Conservation (phyloP, 495 filamentous ascomycete species). For the Penicillium flavigenum region DNA sequence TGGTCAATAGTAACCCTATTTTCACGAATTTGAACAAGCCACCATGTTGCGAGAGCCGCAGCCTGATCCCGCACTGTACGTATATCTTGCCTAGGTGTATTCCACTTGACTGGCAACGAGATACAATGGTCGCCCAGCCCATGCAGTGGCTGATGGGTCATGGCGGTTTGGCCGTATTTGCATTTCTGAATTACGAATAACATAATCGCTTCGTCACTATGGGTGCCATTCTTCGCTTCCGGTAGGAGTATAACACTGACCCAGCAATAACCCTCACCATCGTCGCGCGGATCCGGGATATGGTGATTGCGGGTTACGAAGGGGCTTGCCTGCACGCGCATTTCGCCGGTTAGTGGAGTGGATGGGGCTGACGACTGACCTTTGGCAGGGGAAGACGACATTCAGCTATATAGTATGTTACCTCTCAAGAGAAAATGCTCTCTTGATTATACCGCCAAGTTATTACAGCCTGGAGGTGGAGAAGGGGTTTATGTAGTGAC, state of each 20-base stretch:
- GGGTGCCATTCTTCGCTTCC: background rate
- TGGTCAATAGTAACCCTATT: background rate
- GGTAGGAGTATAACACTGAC: background rate
- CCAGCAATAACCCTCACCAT: background rate
- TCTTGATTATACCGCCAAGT: background rate
- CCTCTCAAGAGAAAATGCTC: no score
- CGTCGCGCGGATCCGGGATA: background rate
- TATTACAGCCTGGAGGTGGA: background rate
- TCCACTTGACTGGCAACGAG: conserved; percentile 2
- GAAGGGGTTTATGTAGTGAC: background rate
- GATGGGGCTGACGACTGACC: background rate
- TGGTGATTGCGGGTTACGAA: background rate
- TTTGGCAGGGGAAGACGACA: background rate
- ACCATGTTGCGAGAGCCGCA: background rate
- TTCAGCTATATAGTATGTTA: background rate
- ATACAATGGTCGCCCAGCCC: background rate
- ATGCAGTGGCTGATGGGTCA: background rate
- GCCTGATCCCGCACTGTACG: background rate
- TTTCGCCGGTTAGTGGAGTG: background rate
- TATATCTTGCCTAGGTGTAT: background rate
- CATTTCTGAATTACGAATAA: background rate
- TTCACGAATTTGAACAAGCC: background rate
- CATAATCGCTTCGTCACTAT: background rate
- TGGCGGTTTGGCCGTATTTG: background rate
- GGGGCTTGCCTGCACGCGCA: background rate